A percentile compares a stretch with the other conserved stretches of the same genome.
phyloP scores from a whole-genome alignment of 2,329 filamentous ascomycete genomes.

The Colletotrichum karsti region DNA sequence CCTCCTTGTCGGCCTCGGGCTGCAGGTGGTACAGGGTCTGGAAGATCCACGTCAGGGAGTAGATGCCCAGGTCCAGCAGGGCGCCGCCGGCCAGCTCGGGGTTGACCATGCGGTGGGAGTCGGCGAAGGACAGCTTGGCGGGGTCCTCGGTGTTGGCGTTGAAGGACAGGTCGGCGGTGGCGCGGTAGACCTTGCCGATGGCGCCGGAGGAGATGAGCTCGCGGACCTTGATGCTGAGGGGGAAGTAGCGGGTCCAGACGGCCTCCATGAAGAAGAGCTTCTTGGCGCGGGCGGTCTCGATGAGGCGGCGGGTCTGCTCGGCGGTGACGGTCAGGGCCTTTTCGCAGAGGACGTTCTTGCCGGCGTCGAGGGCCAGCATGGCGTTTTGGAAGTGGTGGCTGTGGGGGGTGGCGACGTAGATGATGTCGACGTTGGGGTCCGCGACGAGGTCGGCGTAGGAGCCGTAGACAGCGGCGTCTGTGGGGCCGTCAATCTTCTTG shows the following conservation, averaged over 20 bases:
- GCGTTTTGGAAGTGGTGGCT: slow-evolving; percentile 93
- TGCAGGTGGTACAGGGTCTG: slow-evolving; percentile 87
- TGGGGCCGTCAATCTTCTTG: slow-evolving; percentile 72
- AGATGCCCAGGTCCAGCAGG: slow-evolving; percentile 86
- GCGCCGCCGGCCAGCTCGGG: slow-evolving; percentile 83
- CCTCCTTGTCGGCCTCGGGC: slow-evolving; percentile 70
- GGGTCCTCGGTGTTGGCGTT: slow-evolving; percentile 67
- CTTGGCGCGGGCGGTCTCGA: slow-evolving; percentile 77
- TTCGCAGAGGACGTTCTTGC: slow-evolving; percentile 90
- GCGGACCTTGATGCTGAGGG: slow-evolving; percentile 78
- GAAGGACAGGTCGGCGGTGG: slow-evolving; percentile 67
- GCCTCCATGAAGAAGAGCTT: slow-evolving; percentile 84
- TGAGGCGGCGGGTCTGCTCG: slow-evolving; percentile 76
- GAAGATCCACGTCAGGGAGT: slow-evolving; percentile 90
- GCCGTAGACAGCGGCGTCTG: slow-evolving; percentile 76
- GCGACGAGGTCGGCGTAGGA: slow-evolving; percentile 84
- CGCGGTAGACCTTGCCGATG: slow-evolving; percentile 70
- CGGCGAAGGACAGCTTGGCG: slow-evolving; percentile 63
- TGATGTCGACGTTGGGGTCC: slow-evolving; percentile 81
- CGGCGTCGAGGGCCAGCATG: slow-evolving; percentile 83
- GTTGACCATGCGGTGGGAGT: slow-evolving; percentile 82
- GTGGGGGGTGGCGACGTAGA: slow-evolving; percentile 92
- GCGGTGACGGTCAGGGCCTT: slow-evolving; percentile 91
- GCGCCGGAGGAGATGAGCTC: slow-evolving; percentile 66
- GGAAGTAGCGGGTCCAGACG: slow-evolving; percentile 91